Evolutionary conservation across 768 basidiomycete genomes (phyloP), one percentile per base, ranked within the genome.

Genomic region (Xanthoconium stramineum): DNA sequence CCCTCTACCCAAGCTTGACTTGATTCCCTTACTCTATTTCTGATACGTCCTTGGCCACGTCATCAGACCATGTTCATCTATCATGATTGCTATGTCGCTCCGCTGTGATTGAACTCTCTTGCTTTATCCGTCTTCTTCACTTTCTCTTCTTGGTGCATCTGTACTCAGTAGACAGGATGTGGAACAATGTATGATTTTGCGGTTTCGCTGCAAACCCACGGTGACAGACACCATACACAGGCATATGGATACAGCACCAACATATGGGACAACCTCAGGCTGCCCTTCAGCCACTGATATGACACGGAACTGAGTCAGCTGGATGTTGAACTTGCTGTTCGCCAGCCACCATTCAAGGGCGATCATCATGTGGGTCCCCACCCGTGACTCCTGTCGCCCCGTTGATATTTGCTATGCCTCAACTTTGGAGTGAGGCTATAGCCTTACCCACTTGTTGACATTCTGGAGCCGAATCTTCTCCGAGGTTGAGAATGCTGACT

Each of bases 1-100:
- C 81, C 2, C 81, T 86, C 59, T 70, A 63, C 39, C 70, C 77
- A 55, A 69, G 63, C 17, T 38, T 70, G 53, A 61, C 65, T 44
- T 71, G 61, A 74, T 45, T 58, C 38, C 17, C 64, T 43, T 14
- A 56, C 14, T 56, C 46, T 50, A 40, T 45, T 54, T 56, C 62
- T 35, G 48, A 66, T 50, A 30, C 51, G 42, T 56, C 40, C 45
- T 47, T 50, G 54, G 44, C 50, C 53, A 38, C 53, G 60, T 53
- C 62, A 44, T 32, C 36, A 39, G 38, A 43, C 10, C 13, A 13
- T 48, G 17, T 32, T 63, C 39, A 40, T 49, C 30, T 50, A 36
- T 56, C 50, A 10, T 51, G 55, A 55, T 59, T 40, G 50, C 50
- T 61, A 58, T 65, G 55, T 24, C 35, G 28, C 15, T 47, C 24